Evolutionary conservation across 331 rosid genomes (phyloP).

Genomic region (Acacia pycnantha): DNA sequence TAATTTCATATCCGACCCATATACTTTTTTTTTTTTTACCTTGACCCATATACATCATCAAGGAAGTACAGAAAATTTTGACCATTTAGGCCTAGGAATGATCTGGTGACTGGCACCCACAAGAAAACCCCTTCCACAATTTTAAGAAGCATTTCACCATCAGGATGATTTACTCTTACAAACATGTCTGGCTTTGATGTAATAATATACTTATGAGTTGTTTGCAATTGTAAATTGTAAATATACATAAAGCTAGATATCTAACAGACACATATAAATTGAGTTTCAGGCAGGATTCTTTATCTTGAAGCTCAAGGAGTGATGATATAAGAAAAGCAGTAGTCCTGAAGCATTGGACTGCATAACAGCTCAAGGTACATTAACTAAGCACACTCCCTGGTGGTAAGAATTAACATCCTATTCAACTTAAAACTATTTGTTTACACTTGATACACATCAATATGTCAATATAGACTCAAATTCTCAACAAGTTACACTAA

Average conservation of each 20-base stretch:
- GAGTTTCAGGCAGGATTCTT: background rate
- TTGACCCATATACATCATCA: background rate
- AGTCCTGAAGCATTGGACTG: background rate
- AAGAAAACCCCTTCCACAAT: background rate
- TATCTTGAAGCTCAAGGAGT: background rate
- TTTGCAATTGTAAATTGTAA: background rate
- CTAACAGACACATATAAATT: background rate
- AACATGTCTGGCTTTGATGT: background rate
- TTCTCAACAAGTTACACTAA: background rate
- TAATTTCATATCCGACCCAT: background rate
- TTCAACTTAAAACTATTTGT: background rate
- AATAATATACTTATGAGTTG: background rate
- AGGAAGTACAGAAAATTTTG: background rate
- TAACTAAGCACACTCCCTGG: background rate
- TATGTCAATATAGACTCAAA: background rate
- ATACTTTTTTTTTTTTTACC: no score
- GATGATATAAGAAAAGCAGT: background rate
- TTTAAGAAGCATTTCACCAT: background rate
- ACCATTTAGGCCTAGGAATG: background rate
- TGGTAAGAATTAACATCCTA: conserved; percentile 15
- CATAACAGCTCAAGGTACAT: conserved; percentile 11
- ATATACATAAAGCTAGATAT: background rate
- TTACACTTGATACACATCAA: conserved; percentile 6
- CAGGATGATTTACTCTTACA: background rate
- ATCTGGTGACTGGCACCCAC: background rate